These are phyloP conservation scores for Exophiala oligosperma DNA, from an alignment of 2,329 filamentous ascomycete genomes.

Conservation along the genomic window DNA sequence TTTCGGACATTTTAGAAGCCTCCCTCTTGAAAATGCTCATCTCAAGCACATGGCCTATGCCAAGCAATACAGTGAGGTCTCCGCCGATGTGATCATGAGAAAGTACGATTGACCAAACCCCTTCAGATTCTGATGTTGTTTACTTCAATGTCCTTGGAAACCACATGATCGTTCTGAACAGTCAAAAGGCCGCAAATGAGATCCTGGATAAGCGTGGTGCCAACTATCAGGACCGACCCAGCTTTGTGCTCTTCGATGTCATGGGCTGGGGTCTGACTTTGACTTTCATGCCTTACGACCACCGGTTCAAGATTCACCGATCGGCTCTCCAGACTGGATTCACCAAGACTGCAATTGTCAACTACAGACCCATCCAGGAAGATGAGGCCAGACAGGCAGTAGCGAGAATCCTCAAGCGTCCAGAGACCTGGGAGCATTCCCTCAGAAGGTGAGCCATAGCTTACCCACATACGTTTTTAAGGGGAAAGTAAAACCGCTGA, in stretches of 20 bases:
- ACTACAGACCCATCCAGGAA: constrained; percentile 51
- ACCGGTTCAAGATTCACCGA: constrained; percentile 46
- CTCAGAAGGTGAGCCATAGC: not conserved
- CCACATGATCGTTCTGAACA: constrained; percentile 39
- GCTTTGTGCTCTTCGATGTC: constrained; percentile 27
- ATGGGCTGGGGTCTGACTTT: constrained; percentile 39
- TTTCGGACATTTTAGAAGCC: constrained; percentile 4
- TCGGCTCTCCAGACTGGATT: constrained; percentile 45
- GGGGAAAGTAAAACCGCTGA: not conserved
- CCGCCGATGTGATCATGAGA: no score
- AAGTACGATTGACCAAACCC: not conserved
- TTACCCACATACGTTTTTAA: not conserved
- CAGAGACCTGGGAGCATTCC: constrained; percentile 38
- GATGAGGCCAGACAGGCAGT: constrained; percentile 39
- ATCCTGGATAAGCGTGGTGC: constrained; percentile 46
- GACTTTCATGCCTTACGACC: constrained; percentile 50
- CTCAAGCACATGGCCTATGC: constrained; percentile 7
- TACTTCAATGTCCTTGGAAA: constrained; percentile 34
- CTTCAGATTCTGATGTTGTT: constrained; percentile 8
- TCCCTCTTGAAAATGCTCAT: constrained; percentile 6
- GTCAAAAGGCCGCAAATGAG: constrained; percentile 47
- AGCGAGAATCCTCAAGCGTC: constrained; percentile 39
- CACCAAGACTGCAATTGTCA: constrained; percentile 42
- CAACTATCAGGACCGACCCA: constrained; percentile 39
- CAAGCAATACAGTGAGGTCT: constrained; percentile 2